phyloP scores from a whole-genome alignment of 1,284 basidiomycete genomes.

The Cutaneotrichosporon daszewskae region DNA sequence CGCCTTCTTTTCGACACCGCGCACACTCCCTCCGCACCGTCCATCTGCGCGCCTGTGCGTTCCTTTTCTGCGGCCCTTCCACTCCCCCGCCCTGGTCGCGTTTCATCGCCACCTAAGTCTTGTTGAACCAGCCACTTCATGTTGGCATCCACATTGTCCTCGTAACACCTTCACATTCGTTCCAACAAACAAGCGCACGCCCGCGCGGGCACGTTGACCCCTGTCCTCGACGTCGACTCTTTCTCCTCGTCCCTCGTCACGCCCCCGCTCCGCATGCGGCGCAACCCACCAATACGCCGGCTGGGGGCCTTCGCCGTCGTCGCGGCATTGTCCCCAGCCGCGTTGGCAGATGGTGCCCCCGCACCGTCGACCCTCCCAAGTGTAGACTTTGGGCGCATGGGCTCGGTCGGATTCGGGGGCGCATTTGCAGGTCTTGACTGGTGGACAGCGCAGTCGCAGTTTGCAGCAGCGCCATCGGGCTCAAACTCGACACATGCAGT shows the following conservation, averaged over 20 bases:
- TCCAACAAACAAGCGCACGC: neutral
- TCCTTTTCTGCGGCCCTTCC: too few species aligned
- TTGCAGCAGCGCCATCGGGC: conserved; percentile 22
- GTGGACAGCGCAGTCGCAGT: conserved; percentile 36
- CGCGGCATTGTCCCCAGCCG: conserved; percentile 16
- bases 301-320: conserved; percentile 17
- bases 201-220: neutral
- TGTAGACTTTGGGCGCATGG: conserved; percentile 87
- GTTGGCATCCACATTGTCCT: neutral
- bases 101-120: neutral
- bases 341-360: conserved; percentile 20
- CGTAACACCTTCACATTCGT: conserved; percentile 1
- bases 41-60: too few species aligned
- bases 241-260: neutral
- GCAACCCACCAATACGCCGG: conserved; percentile 22
- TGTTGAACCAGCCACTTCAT: neutral
- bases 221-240: neutral
- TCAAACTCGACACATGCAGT: conserved; percentile 10
- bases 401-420: conserved; percentile 76
- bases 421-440: conserved; percentile 74
- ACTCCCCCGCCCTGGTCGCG: neutral
- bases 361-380: conserved; percentile 62
- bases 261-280: conserved; percentile 10
- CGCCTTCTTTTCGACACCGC: too few species aligned
- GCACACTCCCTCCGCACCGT: too few species aligned